Conservation (phyloP, 768 basidiomycete species). For the Naganishia kalamii region DNA sequence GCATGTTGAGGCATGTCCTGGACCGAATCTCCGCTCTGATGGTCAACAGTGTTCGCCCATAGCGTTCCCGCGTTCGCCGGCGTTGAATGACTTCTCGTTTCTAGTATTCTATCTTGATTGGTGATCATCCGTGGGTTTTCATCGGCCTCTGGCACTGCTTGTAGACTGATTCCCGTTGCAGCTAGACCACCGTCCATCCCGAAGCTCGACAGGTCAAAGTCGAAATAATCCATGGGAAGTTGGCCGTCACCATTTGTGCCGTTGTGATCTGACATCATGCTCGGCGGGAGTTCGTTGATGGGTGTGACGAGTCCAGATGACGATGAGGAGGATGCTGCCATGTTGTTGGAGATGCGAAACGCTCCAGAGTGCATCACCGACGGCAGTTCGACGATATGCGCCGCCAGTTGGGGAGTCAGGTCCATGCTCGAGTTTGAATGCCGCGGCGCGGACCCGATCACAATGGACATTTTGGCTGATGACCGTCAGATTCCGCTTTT, state of each 20-base stretch:
- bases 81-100: background rate
- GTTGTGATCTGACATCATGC: background rate
- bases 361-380: background rate
- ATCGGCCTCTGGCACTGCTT: background rate
- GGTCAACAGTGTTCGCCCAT: background rate
- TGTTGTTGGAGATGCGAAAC: slow-evolving; percentile 9
- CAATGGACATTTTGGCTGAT: background rate
- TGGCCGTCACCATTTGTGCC: background rate
- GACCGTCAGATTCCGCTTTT: background rate
- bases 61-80: background rate
- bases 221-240: slow-evolving; percentile 9
- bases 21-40: background rate
- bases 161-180: background rate
- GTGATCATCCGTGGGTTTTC: background rate
- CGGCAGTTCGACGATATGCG: background rate
- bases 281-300: slow-evolving; percentile 7
- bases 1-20: background rate
- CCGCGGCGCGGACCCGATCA: background rate
- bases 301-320: background rate
- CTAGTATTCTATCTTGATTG: background rate
- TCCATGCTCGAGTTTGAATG: background rate
- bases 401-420: background rate
- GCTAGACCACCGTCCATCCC: background rate
- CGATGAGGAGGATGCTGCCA: background rate
- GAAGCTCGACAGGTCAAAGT: slow-evolving; percentile 13